Evolutionary conservation across 768 basidiomycete genomes (phyloP), one percentile per base, ranked within the genome.

Genomic region (Pisolithus orientalis): DNA sequence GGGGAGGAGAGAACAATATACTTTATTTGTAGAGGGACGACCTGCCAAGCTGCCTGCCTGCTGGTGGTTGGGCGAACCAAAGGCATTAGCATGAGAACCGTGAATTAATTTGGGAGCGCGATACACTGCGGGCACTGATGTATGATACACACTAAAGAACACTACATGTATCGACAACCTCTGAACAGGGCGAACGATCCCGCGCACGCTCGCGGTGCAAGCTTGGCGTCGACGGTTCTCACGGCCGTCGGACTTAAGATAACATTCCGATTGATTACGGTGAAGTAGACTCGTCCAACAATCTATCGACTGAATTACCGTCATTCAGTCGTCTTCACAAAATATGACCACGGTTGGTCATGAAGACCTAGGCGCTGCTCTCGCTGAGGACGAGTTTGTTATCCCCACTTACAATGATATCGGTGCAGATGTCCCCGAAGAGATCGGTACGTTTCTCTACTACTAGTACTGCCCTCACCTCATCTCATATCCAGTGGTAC

Each of bases 321-420:
- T 24, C 11, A 11, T 24, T 25, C 5, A 43, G 9, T 27, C 25
- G 5, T 43, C n/a, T 14, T 10, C 47, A 21, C 21, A 21, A 25
- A 7, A 0, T 25, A 65, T 63, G 62, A 28, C 59, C 32, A 29
- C 47, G 13, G 14, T 16, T 6, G 40, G 61, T 37, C 53, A 57
- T 53, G 55, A 39, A 25, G 61, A 62, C 58, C 55, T 60, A 50
- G 47, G 48, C 53, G 61, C 27, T 40, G 61, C 56, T 7, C 70
- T 79, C 51, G 62, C 82, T 49, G 75, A 74, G 47, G 65, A 73
- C 53, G 75, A 85, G 51, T 88, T 87, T 61, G 56, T 74, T 44
- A 57, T 82, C 50, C 85, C 86, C 47, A 75, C 74, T 6, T 83
- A 84, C 63, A 64, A 58, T 5, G 70, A 77, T 51, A 70, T 82